Evolutionary conservation across 192 early-diverging fungal species (phyloP).

Genomic region (Dissophora globulifera): DNA sequence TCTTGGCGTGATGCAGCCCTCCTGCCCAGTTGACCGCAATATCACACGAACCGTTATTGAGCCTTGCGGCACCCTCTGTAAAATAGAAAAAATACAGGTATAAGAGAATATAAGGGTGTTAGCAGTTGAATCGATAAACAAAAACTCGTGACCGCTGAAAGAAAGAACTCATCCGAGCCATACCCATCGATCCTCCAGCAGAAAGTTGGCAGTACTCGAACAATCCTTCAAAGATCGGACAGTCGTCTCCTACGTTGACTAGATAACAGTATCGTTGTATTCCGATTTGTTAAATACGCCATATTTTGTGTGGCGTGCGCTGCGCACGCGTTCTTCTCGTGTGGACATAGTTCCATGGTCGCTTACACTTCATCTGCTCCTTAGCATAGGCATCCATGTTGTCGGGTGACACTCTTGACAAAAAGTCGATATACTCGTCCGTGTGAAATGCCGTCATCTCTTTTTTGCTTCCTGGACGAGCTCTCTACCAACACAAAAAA

Average conservation of each 20-base stretch:
- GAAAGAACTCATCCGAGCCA: not conserved
- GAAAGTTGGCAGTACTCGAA: conserved; percentile 94
- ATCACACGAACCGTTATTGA: conserved; percentile 84
- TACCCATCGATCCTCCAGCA: conserved; percentile 91
- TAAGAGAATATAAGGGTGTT: too few species aligned
- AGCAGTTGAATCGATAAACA: too few species aligned
- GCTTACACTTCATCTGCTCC: conserved; percentile 68
- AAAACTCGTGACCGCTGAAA: not conserved
- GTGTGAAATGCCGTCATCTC: conserved; percentile 96
- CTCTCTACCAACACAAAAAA: too few species aligned
- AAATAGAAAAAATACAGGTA: too few species aligned
- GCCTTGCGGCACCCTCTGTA: conserved; percentile 82
- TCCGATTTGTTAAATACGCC: too few species aligned
- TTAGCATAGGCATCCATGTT: conserved; percentile 72
- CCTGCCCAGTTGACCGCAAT: conserved; percentile 97
- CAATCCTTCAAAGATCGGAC: conserved; percentile 96
- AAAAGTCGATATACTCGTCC: conserved; percentile 92
- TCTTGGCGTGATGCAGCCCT: conserved; percentile 97
- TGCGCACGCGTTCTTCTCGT: too few species aligned
- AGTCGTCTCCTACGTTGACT: conserved; percentile 92
- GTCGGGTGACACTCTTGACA: conserved; percentile 80
- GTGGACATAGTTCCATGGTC: not conserved
- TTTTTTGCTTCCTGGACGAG: conserved; percentile 83
- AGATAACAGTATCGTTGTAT: not conserved
- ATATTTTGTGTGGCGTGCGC: too few species aligned